Percentiles rank a stretch among this genome's conserved stretches.
Evolutionary conservation across 2,329 filamentous ascomycete genomes (phyloP).

Genomic region (Colletotrichum liriopes): DNA sequence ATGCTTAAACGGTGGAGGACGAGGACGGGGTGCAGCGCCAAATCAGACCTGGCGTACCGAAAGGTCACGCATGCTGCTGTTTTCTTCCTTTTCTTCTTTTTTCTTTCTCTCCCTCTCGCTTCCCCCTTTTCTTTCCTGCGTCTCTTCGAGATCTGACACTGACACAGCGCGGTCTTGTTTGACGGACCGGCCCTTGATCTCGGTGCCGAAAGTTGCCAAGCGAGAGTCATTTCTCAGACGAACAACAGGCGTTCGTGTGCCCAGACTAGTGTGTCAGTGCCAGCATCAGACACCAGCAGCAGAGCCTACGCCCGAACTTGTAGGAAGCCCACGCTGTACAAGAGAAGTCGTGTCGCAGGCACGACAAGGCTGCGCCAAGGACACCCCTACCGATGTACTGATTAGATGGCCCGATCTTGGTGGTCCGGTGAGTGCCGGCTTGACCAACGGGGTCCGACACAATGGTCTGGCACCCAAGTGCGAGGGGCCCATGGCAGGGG

Average conservation of each 20-base stretch:
- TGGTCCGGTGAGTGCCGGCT: constrained; percentile 38
- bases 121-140: not conserved
- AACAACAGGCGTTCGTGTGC: too few relatives aligned
- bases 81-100: not conserved
- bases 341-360: constrained; percentile 27
- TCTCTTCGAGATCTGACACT: constrained; percentile 26
- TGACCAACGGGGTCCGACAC: constrained; percentile 33
- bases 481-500: constrained; percentile 10
- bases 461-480: constrained; percentile 31
- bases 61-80: not conserved
- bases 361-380: constrained; percentile 30
- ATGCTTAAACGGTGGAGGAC: constrained; percentile 32
- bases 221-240: not conserved
- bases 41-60: constrained; percentile 4
- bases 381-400: constrained; percentile 31
- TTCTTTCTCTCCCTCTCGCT: not conserved
- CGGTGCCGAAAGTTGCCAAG: constrained; percentile 2
- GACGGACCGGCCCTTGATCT: constrained; percentile 31
- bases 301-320: constrained; percentile 20
- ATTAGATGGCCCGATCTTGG: constrained; percentile 37
- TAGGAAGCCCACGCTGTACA: constrained; percentile 27
- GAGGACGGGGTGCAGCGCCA: constrained; percentile 9
- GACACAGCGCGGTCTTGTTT: constrained; percentile 22
- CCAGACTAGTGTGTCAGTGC: constrained; percentile 21
- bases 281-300: constrained; percentile 25